A percentile compares a stretch with the other conserved stretches of the same genome.
These are phyloP conservation scores for Oryza rufipogon DNA, from an alignment of 176 grass and related monocot species.

Conservation along the genomic window DNA sequence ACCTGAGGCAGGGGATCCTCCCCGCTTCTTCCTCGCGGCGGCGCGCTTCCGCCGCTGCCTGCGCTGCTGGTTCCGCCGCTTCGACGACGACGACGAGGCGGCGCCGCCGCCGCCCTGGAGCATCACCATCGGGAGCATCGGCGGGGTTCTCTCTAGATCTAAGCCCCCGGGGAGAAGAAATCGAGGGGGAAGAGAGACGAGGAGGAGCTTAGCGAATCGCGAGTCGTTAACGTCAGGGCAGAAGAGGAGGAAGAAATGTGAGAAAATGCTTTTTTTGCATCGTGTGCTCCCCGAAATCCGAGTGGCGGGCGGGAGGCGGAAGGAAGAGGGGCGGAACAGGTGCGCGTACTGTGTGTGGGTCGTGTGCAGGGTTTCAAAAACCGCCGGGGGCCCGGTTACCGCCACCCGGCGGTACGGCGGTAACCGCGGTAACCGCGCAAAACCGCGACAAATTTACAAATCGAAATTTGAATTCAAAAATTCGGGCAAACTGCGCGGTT, in stretches of 20 bases:
- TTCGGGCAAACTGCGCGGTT: too few relatives aligned
- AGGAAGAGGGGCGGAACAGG: too few relatives aligned
- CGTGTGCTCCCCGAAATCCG: background rate
- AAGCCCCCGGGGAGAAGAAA: background rate
- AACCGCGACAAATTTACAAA: too few relatives aligned
- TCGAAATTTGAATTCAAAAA: too few relatives aligned
- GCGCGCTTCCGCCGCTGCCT: background rate
- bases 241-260: background rate
- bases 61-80: background rate
- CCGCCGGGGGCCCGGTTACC: too few relatives aligned
- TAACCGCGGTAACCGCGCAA: too few relatives aligned
- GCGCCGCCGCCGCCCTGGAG: background rate
- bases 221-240: background rate
- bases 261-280: background rate
- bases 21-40: slow-evolving; percentile 10
- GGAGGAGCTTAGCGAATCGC: background rate
- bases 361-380: too few relatives aligned
- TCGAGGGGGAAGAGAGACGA: background rate
- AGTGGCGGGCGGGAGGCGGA: too few relatives aligned
- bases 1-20: background rate
- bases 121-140: background rate
- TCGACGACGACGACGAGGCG: background rate
- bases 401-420: too few relatives aligned
- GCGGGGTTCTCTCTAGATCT: background rate
- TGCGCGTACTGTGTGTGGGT: too few relatives aligned